Evolutionary conservation across 768 basidiomycete genomes (phyloP).

Genomic region (Mycena filopes): DNA sequence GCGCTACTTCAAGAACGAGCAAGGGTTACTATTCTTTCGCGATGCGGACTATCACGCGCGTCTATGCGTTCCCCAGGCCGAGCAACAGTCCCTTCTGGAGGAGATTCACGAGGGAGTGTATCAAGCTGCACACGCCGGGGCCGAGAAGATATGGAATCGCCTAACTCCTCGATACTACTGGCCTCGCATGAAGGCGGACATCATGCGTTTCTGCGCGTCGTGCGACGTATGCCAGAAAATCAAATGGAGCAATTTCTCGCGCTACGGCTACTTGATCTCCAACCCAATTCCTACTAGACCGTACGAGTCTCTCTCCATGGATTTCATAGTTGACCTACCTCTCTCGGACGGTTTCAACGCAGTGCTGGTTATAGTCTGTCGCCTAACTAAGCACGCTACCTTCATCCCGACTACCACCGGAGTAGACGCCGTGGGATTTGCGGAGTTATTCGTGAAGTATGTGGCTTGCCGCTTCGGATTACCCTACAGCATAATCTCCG

Average conservation of each 20-base stretch:
- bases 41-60: constrained; percentile 28
- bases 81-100: not conserved
- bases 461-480: constrained; percentile 9
- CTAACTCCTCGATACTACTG: not conserved
- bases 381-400: constrained; percentile 12
- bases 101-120: constrained; percentile 18
- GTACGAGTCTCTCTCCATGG: constrained; percentile 34
- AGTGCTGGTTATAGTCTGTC: not conserved
- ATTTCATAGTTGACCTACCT: constrained; percentile 40
- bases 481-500: constrained; percentile 12
- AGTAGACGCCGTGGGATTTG: constrained; percentile 1
- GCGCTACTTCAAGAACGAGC: constrained; percentile 24
- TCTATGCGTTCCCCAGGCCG: constrained; percentile 24
- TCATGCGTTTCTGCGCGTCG: not conserved
- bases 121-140: constrained; percentile 16
- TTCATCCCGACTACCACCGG: constrained; percentile 22
- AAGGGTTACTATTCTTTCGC: constrained; percentile 30
- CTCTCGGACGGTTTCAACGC: constrained; percentile 24
- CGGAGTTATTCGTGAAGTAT: not conserved
- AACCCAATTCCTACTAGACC: constrained; percentile 35
- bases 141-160: not conserved
- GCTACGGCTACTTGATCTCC: too few species aligned
- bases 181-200: not conserved
- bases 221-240: constrained; percentile 5
- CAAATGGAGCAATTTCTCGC: not conserved